Conservation (phyloP, 352 stramenopile genomes). For the Aphanomyces euteiches region DNA sequence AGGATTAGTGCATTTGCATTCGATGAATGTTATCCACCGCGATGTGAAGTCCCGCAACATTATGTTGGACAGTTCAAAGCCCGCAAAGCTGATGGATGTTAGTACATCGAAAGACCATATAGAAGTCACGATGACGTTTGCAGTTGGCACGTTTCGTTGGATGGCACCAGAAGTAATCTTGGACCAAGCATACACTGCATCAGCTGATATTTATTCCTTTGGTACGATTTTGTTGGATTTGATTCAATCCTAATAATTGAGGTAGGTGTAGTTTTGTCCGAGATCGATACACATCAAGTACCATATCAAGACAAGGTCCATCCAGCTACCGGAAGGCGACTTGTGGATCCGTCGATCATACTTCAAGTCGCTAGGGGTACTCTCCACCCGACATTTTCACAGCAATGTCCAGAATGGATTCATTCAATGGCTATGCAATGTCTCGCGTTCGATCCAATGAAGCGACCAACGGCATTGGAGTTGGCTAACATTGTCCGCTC, state of each 20-base stretch:
- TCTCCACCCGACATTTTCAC: background rate
- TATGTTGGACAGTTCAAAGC: background rate
- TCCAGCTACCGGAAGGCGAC: background rate
- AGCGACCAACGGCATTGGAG: background rate
- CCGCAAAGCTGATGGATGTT: background rate
- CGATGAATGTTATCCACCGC: conserved; percentile 4
- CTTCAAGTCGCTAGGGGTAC: background rate
- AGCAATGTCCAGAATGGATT: background rate
- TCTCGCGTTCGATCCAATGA: background rate
- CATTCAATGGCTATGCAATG: background rate
- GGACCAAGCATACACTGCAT: background rate
- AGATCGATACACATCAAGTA: background rate
- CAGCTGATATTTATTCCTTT: background rate
- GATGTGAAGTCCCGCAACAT: background rate
- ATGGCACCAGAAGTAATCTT: background rate
- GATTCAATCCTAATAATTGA: background rate
- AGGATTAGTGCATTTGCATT: background rate
- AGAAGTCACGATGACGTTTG: background rate
- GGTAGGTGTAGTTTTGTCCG: background rate
- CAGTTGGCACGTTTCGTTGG: background rate
- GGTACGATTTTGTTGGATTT: background rate
- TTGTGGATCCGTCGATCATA: background rate
- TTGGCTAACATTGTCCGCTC: background rate
- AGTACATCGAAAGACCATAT: background rate
- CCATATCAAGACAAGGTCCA: background rate